Percentiles rank a stretch among this genome's conserved stretches.
These are phyloP conservation scores for Wallacemonas sp. DNA, from an alignment of 208 protist genomes.

Conservation along the genomic window DNA sequence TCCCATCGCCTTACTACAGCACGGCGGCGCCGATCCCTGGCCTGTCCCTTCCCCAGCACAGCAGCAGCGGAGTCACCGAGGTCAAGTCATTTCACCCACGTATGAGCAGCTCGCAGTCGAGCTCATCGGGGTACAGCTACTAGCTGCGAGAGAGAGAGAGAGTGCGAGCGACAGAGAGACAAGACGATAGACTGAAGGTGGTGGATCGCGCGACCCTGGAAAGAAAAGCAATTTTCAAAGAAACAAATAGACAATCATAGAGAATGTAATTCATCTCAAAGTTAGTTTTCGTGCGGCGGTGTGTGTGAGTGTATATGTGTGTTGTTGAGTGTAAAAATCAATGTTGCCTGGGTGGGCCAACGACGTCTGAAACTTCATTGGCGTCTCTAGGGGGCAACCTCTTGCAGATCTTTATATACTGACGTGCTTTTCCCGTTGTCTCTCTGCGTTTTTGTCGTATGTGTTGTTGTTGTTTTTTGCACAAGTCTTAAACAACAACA, in stretches of 20 bases:
- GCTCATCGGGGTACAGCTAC: slow-evolving; percentile 15
- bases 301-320: slow-evolving; percentile 3
- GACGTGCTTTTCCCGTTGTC: no score
- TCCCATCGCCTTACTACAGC: slow-evolving; percentile 9
- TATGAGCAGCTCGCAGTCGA: slow-evolving; percentile 11
- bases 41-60: not conserved
- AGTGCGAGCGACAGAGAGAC: not conserved
- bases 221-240: not conserved
- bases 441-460: no score
- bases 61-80: not conserved
- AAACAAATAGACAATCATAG: slow-evolving; percentile 14
- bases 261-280: not conserved
- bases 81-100: slow-evolving; percentile 5
- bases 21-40: not conserved
- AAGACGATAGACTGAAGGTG: no score
- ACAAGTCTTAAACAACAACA: no score
- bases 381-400: no score
- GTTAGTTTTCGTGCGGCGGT: not conserved
- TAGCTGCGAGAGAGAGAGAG: not conserved
- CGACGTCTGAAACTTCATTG: no score
- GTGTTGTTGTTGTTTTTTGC: no score
- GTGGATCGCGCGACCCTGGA: no score
- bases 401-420: no score
- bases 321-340: slow-evolving; percentile 1
- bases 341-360: no score